Evolutionary conservation across 495 filamentous ascomycete species (phyloP).

Genomic region (Platismatia glauca): DNA sequence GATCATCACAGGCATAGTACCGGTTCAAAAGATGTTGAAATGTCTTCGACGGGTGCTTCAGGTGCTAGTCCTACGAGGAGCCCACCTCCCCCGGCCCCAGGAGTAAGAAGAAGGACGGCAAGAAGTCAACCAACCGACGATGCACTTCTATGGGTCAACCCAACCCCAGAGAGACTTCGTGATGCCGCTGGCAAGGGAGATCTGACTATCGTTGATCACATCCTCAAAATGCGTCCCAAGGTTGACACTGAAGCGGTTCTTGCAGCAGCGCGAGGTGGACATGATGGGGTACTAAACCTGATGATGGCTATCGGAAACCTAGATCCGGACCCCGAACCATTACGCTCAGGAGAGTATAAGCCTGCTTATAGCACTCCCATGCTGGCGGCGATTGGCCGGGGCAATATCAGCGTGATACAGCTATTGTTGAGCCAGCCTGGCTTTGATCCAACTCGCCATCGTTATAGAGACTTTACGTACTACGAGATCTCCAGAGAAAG

Average conservation of each 20-base stretch:
- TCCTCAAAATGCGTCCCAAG: slow-evolving; percentile 65
- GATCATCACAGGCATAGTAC: slow-evolving; percentile 43
- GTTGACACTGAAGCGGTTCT: slow-evolving; percentile 81
- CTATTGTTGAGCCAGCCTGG: slow-evolving; percentile 67
- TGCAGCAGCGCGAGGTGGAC: slow-evolving; percentile 85
- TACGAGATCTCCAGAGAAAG: slow-evolving; percentile 74
- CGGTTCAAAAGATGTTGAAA: slow-evolving; percentile 43
- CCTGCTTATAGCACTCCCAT: slow-evolving; percentile 72
- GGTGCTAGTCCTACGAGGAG: slow-evolving; percentile 61
- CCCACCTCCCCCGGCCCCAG: slow-evolving; percentile 35
- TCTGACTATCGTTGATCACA: slow-evolving; percentile 63
- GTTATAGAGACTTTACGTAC: slow-evolving; percentile 64
- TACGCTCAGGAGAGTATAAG: slow-evolving; percentile 37
- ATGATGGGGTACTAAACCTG: slow-evolving; percentile 75
- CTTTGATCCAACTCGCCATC: slow-evolving; percentile 67
- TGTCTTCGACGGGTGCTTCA: slow-evolving; percentile 55
- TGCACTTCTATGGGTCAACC: slow-evolving; percentile 52
- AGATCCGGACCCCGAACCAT: slow-evolving; percentile 68
- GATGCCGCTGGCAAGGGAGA: slow-evolving; percentile 79
- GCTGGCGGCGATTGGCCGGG: slow-evolving; percentile 85
- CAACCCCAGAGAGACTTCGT: slow-evolving; percentile 60
- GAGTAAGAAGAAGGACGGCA: slow-evolving; percentile 43
- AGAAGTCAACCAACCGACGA: slow-evolving; percentile 53
- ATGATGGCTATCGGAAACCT: slow-evolving; percentile 72
- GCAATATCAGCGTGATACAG: slow-evolving; percentile 71